A percentile compares a stretch with the other conserved stretches of the same genome.
Evolutionary conservation across 139 green algal genomes (phyloP).

Genomic region (Chlamydomonas eustigma): DNA sequence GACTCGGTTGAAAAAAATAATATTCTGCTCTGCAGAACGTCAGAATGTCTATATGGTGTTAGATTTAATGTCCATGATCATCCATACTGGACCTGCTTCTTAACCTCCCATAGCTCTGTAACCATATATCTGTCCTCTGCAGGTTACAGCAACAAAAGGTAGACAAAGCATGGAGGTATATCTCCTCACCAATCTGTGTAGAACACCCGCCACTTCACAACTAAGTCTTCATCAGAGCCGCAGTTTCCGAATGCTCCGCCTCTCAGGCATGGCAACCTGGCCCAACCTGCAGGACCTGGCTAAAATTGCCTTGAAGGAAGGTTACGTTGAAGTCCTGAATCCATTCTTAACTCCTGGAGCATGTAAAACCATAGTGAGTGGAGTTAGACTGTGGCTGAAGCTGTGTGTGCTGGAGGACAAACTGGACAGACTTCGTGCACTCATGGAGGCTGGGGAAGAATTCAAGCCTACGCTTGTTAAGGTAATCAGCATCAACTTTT

Average conservation of each 20-base stretch:
- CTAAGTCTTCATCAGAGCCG: too few relatives aligned
- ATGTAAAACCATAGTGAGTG: not conserved
- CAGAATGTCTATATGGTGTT: too few relatives aligned
- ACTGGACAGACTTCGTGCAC: slow-evolving; percentile 22
- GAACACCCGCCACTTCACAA: too few relatives aligned
- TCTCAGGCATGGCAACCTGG: not conserved
- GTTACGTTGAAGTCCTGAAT: not conserved
- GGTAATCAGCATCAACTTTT: slow-evolving; percentile 39
- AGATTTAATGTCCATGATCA: too few relatives aligned
- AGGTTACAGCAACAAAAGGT: too few relatives aligned
- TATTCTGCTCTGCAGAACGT: too few relatives aligned
- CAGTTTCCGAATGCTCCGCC: slow-evolving; percentile 22
- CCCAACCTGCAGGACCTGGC: slow-evolving; percentile 23
- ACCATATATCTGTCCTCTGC: too few relatives aligned
- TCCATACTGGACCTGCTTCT: too few relatives aligned
- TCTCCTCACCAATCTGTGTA: too few relatives aligned
- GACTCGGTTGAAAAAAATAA: too few relatives aligned
- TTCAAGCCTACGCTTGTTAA: slow-evolving; percentile 24
- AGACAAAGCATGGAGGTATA: too few relatives aligned
- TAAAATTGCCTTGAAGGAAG: not conserved
- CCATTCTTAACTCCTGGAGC: not conserved
- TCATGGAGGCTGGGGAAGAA: slow-evolving; percentile 13
- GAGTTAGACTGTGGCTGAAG: slow-evolving; percentile 47
- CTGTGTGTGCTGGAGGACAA: slow-evolving; percentile 62
- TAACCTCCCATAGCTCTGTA: too few relatives aligned